Conservation (phyloP, 2,329 filamentous ascomycete species). For the Colletotrichum sidae region DNA sequence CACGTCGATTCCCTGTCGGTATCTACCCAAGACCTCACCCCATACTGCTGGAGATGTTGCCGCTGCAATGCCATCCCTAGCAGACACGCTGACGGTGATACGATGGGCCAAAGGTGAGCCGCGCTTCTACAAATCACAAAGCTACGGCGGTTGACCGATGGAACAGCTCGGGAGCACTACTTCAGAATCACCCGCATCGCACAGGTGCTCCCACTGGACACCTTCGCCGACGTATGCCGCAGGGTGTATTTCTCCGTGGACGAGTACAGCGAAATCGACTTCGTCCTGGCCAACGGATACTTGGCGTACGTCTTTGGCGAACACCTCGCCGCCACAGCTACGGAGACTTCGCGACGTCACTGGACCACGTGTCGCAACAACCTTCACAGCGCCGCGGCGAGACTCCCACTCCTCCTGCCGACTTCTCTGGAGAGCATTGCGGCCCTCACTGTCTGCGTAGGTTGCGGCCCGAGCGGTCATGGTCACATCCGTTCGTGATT, state of each 20-base stretch:
- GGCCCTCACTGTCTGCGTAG: constrained; percentile 35
- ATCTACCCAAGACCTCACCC: too few species aligned
- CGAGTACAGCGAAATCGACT: constrained; percentile 46
- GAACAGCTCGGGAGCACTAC: constrained; percentile 39
- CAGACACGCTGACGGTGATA: background rate
- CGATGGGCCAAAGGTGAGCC: constrained; percentile 7
- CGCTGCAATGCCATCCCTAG: background rate
- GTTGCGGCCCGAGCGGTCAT: background rate
- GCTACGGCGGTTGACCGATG: background rate
- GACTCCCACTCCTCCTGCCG: constrained; percentile 44
- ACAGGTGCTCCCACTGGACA: constrained; percentile 46
- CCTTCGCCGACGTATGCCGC: constrained; percentile 46
- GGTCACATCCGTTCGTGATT: background rate
- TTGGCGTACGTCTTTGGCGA: constrained; percentile 50
- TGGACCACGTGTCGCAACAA: constrained; percentile 43
- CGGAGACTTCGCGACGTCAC: constrained; percentile 40
- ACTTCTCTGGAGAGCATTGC: constrained; percentile 48
- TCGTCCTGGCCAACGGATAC: constrained; percentile 50
- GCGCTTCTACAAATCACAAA: background rate
- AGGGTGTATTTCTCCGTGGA: constrained; percentile 51
- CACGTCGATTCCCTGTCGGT: accelerated
- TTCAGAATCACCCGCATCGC: constrained; percentile 46
- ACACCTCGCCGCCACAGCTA: constrained; percentile 42
- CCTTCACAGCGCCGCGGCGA: constrained; percentile 36
- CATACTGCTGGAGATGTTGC: too few species aligned